Evolutionary conservation across 768 basidiomycete species (phyloP).

Genomic region (Leucocoprinus sp.): DNA sequence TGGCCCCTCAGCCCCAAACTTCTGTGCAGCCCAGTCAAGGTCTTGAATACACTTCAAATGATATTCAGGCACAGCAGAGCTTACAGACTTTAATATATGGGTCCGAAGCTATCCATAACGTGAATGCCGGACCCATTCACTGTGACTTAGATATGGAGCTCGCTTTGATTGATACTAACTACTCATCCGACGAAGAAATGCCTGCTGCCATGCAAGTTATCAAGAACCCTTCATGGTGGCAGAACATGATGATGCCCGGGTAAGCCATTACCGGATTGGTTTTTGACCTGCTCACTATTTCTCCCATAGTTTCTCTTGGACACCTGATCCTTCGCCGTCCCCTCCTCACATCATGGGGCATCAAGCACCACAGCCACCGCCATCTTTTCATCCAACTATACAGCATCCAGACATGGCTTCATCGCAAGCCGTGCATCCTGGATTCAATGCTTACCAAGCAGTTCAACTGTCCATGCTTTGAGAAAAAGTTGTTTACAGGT

Average conservation of each 20-base stretch:
- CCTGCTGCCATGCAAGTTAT: conserved; percentile 68
- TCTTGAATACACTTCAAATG: conserved; percentile 14
- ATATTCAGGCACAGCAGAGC: conserved; percentile 10
- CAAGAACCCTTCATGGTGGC: conserved; percentile 67
- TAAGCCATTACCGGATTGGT: conserved; percentile 19
- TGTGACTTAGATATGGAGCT: conserved; percentile 35
- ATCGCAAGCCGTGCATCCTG: conserved; percentile 12
- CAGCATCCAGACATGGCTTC: conserved; percentile 13
- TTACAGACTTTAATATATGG: conserved; percentile 34
- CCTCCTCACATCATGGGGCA: conserved; percentile 16
- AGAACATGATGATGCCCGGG: conserved; percentile 85
- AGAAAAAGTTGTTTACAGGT: background rate
- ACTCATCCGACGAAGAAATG: conserved; percentile 45
- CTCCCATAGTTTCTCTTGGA: conserved; percentile 25
- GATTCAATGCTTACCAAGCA: conserved; percentile 23
- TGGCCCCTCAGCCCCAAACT: conserved; percentile 14
- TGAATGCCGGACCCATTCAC: conserved; percentile 32
- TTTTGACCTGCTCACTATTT: conserved; percentile 4
- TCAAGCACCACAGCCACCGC: conserved; percentile 6
- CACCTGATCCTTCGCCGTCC: conserved; percentile 27
- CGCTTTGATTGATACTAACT: conserved; percentile 21
- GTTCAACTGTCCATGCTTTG: conserved; percentile 16
- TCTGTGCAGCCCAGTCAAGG: conserved; percentile 15
- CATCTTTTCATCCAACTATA: conserved; percentile 12
- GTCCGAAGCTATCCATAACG: conserved; percentile 39